Conservation (phyloP, 352 stramenopile genomes). For the Phytophthora vignae region DNA sequence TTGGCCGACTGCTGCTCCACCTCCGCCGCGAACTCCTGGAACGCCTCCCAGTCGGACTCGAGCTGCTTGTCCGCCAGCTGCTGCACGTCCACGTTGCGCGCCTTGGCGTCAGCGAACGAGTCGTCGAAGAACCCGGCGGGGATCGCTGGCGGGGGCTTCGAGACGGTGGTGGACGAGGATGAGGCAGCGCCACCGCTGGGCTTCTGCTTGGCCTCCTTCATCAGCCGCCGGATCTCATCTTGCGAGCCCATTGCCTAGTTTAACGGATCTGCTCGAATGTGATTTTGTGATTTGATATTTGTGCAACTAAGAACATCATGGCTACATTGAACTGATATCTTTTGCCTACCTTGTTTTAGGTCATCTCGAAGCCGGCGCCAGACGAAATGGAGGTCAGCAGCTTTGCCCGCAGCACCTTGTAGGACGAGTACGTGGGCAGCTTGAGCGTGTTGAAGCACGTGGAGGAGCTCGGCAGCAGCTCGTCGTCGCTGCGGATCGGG, state of each 20-base stretch:
- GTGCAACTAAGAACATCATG: no score
- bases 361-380: slow-evolving; percentile 96
- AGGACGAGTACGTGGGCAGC: slow-evolving; percentile 95
- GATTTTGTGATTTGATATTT: no score
- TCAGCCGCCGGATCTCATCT: slow-evolving; percentile 49
- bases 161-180: neutral
- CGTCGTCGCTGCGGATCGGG: slow-evolving; percentile 70
- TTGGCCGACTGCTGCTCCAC: slow-evolving; percentile 56
- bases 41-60: slow-evolving; percentile 65
- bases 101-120: slow-evolving; percentile 57
- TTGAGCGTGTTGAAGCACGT: slow-evolving; percentile 99
- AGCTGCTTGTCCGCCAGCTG: slow-evolving; percentile 52
- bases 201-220: slow-evolving; percentile 54
- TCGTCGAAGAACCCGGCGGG: slow-evolving; percentile 65
- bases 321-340: neutral
- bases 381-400: slow-evolving; percentile 95
- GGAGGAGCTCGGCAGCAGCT: slow-evolving; percentile 92
- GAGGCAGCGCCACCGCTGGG: neutral
- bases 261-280: neutral
- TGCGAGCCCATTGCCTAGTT: slow-evolving; percentile 11
- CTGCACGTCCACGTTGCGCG: slow-evolving; percentile 53
- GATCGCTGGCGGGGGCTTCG: slow-evolving; percentile 18
- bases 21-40: slow-evolving; percentile 65
- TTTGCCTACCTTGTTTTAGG: slow-evolving; percentile 45
- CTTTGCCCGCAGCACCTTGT: slow-evolving; percentile 94